Evolutionary conservation across 805 yeast genomes (phyloP), one percentile per base, ranked within the genome.

Genomic region (Maudiozyma bulderi): DNA sequence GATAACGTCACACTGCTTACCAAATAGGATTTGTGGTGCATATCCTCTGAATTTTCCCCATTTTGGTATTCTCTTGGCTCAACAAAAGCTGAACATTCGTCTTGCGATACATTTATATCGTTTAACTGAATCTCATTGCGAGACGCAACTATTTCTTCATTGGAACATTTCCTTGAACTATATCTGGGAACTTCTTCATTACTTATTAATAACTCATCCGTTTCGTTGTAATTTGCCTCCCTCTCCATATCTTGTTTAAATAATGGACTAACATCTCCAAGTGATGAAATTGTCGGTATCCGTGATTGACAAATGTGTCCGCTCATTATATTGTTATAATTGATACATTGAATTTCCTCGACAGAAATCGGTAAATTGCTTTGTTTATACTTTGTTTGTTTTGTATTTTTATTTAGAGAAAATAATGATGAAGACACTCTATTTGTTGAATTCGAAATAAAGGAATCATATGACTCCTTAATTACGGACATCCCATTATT

Each of bases 271-370:
- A 40, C 26, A 8, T 40, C 32, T 10, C 15, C 28, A 5, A 40
- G 9, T 9, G 38, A 35, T 4, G 38, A 35, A 9, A 44, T 35
- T 8, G 8, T 28, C 9, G 44, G 35, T 9, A 40, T 5, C 5
- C 10, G 13, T 4, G 37, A 20, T 13, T 14, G 20, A 28, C 13
- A 7, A 1, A 9, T 6, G 7, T 40, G 28, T 5, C 32, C 34
- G 6, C 41, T 28, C 2, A 33, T 20, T 3, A 46, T 15, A 8
- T 46, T 46, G 14, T 40, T 39, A 8, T 29, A 13, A 41, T 46
- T 46, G 6, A 41, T 41, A 8, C 7, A 7, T 29, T 46, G 48
- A 15, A 46, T 46, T 14, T 46, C 48, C 14, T 46, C 41, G 9
- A 46, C 43, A 5, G 48, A 33, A 8, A 46, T 46, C 3, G 48